Evolutionary conservation across 805 yeast species (phyloP).

Genomic region (Myxozyma vanderwaltii): DNA sequence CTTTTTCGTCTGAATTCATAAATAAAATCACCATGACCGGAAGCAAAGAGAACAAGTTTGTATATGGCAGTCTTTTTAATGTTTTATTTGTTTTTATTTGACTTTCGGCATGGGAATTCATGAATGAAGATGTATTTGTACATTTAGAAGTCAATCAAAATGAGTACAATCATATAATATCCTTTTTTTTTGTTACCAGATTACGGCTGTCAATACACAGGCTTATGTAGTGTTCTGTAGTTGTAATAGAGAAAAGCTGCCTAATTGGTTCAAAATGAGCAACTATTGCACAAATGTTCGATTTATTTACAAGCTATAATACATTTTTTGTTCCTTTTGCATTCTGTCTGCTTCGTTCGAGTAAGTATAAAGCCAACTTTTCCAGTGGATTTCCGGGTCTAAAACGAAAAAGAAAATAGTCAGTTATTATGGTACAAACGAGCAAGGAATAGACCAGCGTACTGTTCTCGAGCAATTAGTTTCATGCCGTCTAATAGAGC

Average conservation of each 20-base stretch:
- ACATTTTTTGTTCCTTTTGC: neutral
- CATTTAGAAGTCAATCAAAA: conserved; percentile 8
- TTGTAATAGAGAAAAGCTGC: too few relatives aligned
- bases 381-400: conserved; percentile 37
- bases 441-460: neutral
- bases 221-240: too few relatives aligned
- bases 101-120: neutral
- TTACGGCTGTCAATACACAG: too few relatives aligned
- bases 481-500: conserved; percentile 65
- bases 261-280: too few relatives aligned
- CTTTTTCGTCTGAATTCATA: neutral
- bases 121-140: neutral
- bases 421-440: neutral
- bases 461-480: conserved; percentile 51
- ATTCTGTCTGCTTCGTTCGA: conserved; percentile 25
- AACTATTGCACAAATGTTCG: too few relatives aligned
- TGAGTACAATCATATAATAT: neutral
- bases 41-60: neutral
- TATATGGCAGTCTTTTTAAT: too few relatives aligned
- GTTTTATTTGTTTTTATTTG: too few relatives aligned
- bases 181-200: too few relatives aligned
- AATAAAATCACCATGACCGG: neutral
- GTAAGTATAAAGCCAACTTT: conserved; percentile 29
- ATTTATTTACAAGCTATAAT: neutral
- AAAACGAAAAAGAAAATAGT: neutral